Evolutionary conservation across 78 protist genomes (phyloP), one percentile per base, ranked within the genome.

Genomic region (Cavenderia fasciculata): DNA sequence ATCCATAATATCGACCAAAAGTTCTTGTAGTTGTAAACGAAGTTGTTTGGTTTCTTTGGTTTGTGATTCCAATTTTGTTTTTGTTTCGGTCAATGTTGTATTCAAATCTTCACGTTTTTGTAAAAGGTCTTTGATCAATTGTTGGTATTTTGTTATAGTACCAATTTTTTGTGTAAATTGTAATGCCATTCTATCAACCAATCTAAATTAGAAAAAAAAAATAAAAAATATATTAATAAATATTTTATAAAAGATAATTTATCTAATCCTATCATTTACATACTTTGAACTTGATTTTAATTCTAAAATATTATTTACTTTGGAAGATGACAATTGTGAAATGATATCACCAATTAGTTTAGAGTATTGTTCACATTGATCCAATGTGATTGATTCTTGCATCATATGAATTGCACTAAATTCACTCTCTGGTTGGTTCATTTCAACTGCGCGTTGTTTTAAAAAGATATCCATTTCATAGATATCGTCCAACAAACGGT

Each of bases 131-230:
- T 19, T 10, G 10, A 79, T 36, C 16, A 25, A 18, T 2, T 79
- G 54, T 4, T 33, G 62, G 34, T 52, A 54, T 40, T 66, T 79
- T 2, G 66, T 4, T 18, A 79, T 79, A 43, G 33, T 66, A 18
- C 23, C 29, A 52, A 65, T 62, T 79, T 66, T 79, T 29, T 79
- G 88, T 40, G 31, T 66, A 76, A 79, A 79, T 66, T 79, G 88
- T 25, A 79, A 31, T 63, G 66, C 74, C 4, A 79, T 5, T 63
- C 88, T 70, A 41, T 79, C 88, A 29, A 79, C 41, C 49, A 40
- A 61, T 16, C 69, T 61, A 34, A 31, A 4, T 21, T 21, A 21
- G 6, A 44, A 11, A 11, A 44, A 34, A 31, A 4, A 52, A 52
- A 21, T 44, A 44, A 11, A 11, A 44, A 44, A 44, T 44, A 11